phyloP scores from a whole-genome alignment of 495 filamentous ascomycete genomes.

The Margaritispora aquatica region DNA sequence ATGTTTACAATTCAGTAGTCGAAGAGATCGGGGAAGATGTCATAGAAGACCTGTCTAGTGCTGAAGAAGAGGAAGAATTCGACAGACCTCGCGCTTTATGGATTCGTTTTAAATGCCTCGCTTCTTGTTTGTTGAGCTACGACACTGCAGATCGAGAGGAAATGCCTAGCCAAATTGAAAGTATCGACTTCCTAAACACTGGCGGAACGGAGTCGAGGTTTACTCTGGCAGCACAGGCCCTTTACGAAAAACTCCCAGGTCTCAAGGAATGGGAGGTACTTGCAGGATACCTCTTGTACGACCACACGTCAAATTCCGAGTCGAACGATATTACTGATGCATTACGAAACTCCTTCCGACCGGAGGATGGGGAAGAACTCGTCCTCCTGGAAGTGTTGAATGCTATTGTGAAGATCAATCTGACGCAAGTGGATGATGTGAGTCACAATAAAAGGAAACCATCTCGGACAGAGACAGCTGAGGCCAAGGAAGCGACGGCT shows the following conservation, averaged over 20 bases:
- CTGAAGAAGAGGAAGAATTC: slow-evolving; percentile 61
- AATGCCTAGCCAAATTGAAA: slow-evolving; percentile 21
- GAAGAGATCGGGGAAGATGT: slow-evolving; percentile 81
- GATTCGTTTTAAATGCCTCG: slow-evolving; percentile 87
- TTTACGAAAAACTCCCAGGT: slow-evolving; percentile 76
- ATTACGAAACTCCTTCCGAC: slow-evolving; percentile 15
- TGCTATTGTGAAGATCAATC: slow-evolving; percentile 61
- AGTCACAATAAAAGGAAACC: slow-evolving; percentile 59
- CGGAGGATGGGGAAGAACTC: slow-evolving; percentile 63
- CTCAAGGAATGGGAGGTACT: slow-evolving; percentile 82
- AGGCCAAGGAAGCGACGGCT: slow-evolving; percentile 67
- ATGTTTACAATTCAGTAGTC: slow-evolving; percentile 69
- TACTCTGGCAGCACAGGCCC: slow-evolving; percentile 72
- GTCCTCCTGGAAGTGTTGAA: slow-evolving; percentile 84
- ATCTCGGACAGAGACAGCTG: slow-evolving; percentile 52
- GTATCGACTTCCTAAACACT: slow-evolving; percentile 44
- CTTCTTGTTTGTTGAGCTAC: slow-evolving; percentile 74
- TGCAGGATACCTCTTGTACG: slow-evolving; percentile 84
- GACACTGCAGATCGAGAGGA: slow-evolving; percentile 49
- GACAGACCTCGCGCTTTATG: slow-evolving; percentile 71
- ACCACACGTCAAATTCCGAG: slow-evolving; percentile 54
- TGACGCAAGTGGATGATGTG: slow-evolving; percentile 53
- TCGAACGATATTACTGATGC: slow-evolving; percentile 12
- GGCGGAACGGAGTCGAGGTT: slow-evolving; percentile 68
- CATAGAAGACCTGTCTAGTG: slow-evolving; percentile 56